Evolutionary conservation across 108 stramenopile species (phyloP), one percentile per base, ranked within the genome.

Genomic region (Craspedostauros australis): DNA sequence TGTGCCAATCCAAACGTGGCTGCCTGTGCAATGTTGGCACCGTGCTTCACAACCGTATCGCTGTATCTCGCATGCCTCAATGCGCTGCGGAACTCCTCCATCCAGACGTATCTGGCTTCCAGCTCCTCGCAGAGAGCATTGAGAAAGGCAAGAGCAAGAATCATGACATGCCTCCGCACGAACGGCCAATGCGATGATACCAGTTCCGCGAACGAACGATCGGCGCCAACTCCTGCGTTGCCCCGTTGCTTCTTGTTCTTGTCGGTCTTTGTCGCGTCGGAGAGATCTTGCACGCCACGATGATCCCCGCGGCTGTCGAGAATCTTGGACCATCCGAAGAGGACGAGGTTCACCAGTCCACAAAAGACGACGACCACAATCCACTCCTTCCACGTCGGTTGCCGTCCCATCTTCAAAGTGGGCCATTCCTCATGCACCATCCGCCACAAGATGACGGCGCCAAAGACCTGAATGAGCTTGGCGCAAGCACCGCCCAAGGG

Each of bases 101-200:
- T 30, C 28, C 31, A 57, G 19, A 66, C 49, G 19, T 47, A 46
- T 29, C 64, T 34, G 3, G 46, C 32, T 11, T 23, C 25, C 4
- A 58, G 27, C 54, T 67, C 66, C 39, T 67, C 66, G 32, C 66
- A 67, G 1, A 67, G 22, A 1, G 66, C 66, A 53, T 67, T 67
- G 40, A 52, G 24, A 16, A 52, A 14, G 12, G 66, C 58, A 57
- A 50, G 33, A 19, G 16, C 23, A 2, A 54, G 14, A 8, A 60
- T 23, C 12, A 11, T 1, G 2, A 34, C 34, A 27, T 53, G 50
- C 34, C 54, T 51, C 15, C 6, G 20, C 15, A 11, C 15, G n/a
- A n/a, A n/a, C n/a, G n/a, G n/a, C n/a, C n/a, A n/a, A n/a, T n/a
- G n/a, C n/a, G n/a, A n/a, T n/a, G n/a, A n/a, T n/a, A n/a, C n/a